These are phyloP conservation scores for Flagelloscypha sp. DNA, from an alignment of 768 basidiomycete species.

Conservation along the genomic window DNA sequence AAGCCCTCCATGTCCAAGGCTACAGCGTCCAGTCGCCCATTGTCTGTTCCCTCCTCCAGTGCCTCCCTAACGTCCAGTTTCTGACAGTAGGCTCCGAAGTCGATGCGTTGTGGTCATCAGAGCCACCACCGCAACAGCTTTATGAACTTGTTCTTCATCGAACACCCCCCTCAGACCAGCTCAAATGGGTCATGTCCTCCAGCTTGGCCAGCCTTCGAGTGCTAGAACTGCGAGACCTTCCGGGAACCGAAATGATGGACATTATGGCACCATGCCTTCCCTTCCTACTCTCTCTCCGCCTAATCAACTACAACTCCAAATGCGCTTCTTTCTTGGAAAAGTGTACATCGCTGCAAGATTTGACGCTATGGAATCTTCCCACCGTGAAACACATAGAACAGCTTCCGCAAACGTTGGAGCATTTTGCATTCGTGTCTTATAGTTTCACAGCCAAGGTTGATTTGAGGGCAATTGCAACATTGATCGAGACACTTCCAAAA, in stretches of 20 bases:
- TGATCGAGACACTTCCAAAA: slow-evolving; percentile 23
- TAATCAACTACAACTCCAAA: slow-evolving; percentile 25
- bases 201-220: slow-evolving; percentile 28
- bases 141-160: slow-evolving; percentile 35
- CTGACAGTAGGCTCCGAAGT: slow-evolving; percentile 31
- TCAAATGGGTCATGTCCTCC: slow-evolving; percentile 30
- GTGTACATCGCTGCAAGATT: slow-evolving; percentile 32
- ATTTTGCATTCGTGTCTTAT: slow-evolving; percentile 29
- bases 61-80: slow-evolving; percentile 29
- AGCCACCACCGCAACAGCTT: slow-evolving; percentile 16
- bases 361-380: slow-evolving; percentile 30
- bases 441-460: slow-evolving; percentile 14
- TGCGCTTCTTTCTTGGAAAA: slow-evolving; percentile 24
- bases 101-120: slow-evolving; percentile 19
- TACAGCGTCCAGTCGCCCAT: slow-evolving; percentile 36
- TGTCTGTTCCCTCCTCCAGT: slow-evolving; percentile 30
- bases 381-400: slow-evolving; percentile 21
- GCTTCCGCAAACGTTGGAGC: slow-evolving; percentile 31
- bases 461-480: slow-evolving; percentile 21
- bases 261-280: slow-evolving; percentile 22
- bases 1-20: slow-evolving; percentile 22
- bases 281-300: slow-evolving; percentile 33
- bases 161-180: slow-evolving; percentile 18
- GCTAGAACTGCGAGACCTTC: slow-evolving; percentile 30
- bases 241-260: slow-evolving; percentile 16